Base-by-base conservation (phyloP, 2,329 filamentous ascomycete genomes). In the Ascochyta lentis region DNA sequence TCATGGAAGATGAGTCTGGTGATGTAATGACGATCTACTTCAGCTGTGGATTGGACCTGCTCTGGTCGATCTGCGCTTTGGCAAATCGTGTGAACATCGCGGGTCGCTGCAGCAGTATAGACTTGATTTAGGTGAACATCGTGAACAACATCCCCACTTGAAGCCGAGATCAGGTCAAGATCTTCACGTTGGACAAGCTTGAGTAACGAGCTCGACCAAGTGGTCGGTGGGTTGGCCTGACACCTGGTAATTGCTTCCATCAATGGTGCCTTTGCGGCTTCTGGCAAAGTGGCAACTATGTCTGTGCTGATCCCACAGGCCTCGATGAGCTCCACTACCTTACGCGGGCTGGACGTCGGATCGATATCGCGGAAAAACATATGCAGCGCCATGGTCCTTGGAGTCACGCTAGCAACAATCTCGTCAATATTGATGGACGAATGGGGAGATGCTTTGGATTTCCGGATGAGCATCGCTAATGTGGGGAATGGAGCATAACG, bases 1-100 rank as follows among this genome's bases (percentile, higher is more conserved):
- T 98, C 92, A 56, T 88, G 89, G 82, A 98, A 99, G 26, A 99
- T 88, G 8, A 95, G 81, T 47, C 88, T 87, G 27, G 95, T 96
- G 7, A 98, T 87, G 84, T 73, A 94, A 88, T 75, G 69, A 26
- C 92, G 86, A 69, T 96, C 91, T 29, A 89, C 89, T 71, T 95
- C 93, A 51, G 92, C 89, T 6, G 89, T 89, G 42, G 91, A 91
- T 61, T 95, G 89, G 50, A 89, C 86, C 0, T 86, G 83, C 40
- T 85, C 83, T 40, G 83, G 79, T 35, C 86, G 82, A 40, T 91
- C 87, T 1, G 85, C 79, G 35, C 82, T 84, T 56, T 86, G 83
- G 61, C 91, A 94, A 29, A 96, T 87, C n/a, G 87, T 82, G 61
- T 88, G 90, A 53, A 92, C 86, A 72, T 97, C 93, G 74, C 89